phyloP scores from a whole-genome alignment of 148 eudicot species.

The Vaccinium corymbosum region DNA sequence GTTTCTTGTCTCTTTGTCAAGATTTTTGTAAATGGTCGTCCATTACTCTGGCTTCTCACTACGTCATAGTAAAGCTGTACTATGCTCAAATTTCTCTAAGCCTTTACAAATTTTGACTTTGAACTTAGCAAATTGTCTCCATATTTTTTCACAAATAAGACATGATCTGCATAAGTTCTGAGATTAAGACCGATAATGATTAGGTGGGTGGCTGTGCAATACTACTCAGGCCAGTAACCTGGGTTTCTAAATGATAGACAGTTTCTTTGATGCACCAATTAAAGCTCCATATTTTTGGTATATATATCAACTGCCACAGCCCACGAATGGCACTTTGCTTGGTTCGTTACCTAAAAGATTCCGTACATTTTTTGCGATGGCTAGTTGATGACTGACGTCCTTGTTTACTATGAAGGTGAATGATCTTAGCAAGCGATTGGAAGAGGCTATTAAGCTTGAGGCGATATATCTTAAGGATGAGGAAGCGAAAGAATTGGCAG shows the following conservation, averaged over 20 bases:
- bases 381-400: not conserved
- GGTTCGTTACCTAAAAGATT: not conserved
- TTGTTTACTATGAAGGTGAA: constrained; percentile 33
- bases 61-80: not conserved
- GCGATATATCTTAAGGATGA: constrained; percentile 51
- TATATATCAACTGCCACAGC: not conserved
- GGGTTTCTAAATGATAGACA: not conserved
- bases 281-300: not conserved
- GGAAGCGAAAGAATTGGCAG: constrained; percentile 60
- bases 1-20: not conserved
- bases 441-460: constrained; percentile 61
- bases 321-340: not conserved
- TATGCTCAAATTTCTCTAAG: not conserved
- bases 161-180: not conserved
- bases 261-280: not conserved
- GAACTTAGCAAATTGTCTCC: not conserved
- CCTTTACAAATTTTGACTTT: too few species aligned
- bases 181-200: not conserved
- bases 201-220: not conserved
- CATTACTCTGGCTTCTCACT: not conserved
- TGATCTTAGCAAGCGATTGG: constrained; percentile 52
- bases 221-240: not conserved
- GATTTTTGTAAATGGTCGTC: not conserved
- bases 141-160: not conserved
- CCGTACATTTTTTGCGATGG: not conserved